phyloP scores from a whole-genome alignment of 129 eudicot species.

The Pseudognaphalium luteoalbum region DNA sequence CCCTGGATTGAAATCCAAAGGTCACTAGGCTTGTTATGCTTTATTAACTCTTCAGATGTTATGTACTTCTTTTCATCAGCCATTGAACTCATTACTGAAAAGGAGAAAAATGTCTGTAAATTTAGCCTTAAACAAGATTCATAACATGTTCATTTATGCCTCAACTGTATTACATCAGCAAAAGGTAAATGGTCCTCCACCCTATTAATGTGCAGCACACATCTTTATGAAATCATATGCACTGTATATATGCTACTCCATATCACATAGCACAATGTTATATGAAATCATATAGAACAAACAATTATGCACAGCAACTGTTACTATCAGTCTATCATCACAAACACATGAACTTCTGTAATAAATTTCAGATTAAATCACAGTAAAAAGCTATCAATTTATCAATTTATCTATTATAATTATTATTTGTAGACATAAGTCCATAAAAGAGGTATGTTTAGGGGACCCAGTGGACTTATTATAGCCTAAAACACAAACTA shows the following conservation, averaged over 20 bases:
- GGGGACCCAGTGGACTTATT: constrained; percentile 22
- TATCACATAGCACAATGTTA: background rate
- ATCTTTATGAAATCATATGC: background rate
- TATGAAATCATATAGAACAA: background rate
- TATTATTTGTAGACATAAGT: background rate
- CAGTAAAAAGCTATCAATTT: background rate
- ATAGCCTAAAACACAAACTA: constrained; percentile 8
- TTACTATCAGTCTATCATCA: background rate
- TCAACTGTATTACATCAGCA: background rate
- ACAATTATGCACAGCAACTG: background rate
- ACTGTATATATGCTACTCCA: background rate
- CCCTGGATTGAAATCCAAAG: constrained; percentile 92
- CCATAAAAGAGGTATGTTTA: constrained; percentile 18
- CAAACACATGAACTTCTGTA: background rate
- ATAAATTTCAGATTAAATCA: background rate
- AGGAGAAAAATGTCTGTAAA: background rate
- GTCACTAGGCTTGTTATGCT: constrained; percentile 66
- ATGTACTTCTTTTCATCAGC: constrained; percentile 65
- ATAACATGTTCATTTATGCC: background rate
- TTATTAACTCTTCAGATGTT: constrained; percentile 59
- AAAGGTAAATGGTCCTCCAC: background rate
- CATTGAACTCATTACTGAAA: constrained; percentile 41
- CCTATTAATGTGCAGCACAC: background rate
- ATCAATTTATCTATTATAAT: background rate
- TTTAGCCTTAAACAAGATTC: background rate